Base-by-base conservation (phyloP, 768 basidiomycete genomes). In the Auricularia sp. region DNA sequence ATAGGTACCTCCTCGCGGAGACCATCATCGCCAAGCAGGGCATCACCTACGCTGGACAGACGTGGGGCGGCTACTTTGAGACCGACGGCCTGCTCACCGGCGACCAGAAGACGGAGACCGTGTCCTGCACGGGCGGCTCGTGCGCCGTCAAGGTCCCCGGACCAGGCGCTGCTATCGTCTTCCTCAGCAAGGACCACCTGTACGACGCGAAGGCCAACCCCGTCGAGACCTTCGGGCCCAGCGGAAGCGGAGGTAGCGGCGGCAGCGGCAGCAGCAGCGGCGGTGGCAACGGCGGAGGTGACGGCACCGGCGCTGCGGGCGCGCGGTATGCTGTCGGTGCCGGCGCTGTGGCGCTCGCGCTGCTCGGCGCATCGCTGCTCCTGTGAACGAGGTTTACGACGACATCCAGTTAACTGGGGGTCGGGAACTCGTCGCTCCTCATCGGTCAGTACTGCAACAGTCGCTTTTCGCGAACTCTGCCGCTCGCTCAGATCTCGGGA, bases 1-100 rank as follows among this genome's bases (percentile, higher is more conserved):
- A 1, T 36, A 85, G 85, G 69, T 89, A 87, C 69, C 77, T 88
- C 33, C 64, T 69, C 0, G 86, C 88, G 0, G 84, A 89, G 3
- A 76, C 83, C 1, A 81, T 84, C 64, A 86, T 83, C 69, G 78
- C 76, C 62, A 42, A 42, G 39, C 39, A 42, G 39, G 85, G 88
- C 69, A 83, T 91, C 65, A 86, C 84, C 0, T 92, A 90, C 89
- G 90, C 87, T 3, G 84, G 84, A 4, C 91, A 89, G 76, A 88
- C 87, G 0, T 82, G 85, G 56, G 87, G 86, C 6, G 79, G 78
- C 51, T 76, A 77, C 29, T 86, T 87, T 68, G 75, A 81, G 64
- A 84, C 83, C 1, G 89, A 93, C 69, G 91, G 90, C 1, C 82
- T 85, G 56, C 80, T 85, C 34, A 76, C 77, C 58, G 88, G 88